Evolutionary conservation across 2,329 filamentous ascomycete genomes (phyloP).

Genomic region (Chaetomiaceae sp.): DNA sequence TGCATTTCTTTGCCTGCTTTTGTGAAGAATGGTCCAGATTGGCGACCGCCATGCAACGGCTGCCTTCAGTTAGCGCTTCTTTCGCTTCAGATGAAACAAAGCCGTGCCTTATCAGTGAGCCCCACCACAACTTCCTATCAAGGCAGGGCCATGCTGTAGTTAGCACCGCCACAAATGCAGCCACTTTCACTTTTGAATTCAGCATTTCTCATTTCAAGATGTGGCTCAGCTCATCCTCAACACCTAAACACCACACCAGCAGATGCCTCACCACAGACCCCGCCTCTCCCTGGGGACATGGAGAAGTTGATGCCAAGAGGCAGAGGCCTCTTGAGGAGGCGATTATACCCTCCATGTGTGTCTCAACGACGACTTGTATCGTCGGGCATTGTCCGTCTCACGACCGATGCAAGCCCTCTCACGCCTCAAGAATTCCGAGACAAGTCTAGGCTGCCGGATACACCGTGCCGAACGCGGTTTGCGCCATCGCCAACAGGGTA

Average conservation of each 20-base stretch:
- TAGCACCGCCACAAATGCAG: not conserved
- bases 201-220: not conserved
- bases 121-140: slow-evolving; percentile 9
- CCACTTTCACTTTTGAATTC: not conserved
- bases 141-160: not conserved
- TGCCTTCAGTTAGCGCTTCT: no score
- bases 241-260: not conserved
- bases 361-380: slow-evolving; percentile 25
- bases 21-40: no score
- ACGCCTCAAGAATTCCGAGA: not conserved
- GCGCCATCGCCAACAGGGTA: slow-evolving; percentile 94
- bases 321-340: slow-evolving; percentile 19
- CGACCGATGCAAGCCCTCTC: not conserved
- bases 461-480: slow-evolving; percentile 75
- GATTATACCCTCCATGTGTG: slow-evolving; percentile 13
- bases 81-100: not conserved
- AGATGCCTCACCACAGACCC: not conserved
- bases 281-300: not conserved
- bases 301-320: slow-evolving; percentile 12
- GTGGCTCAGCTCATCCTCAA: slow-evolving; percentile 7
- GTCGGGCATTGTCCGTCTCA: slow-evolving; percentile 2
- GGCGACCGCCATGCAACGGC: no score
- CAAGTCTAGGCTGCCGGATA: slow-evolving; percentile 41
- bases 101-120: not conserved
- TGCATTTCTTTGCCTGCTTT: no score